Evolutionary conservation across 75 land plant species (phyloP).

Genomic region (Ceratopteris richardii): DNA sequence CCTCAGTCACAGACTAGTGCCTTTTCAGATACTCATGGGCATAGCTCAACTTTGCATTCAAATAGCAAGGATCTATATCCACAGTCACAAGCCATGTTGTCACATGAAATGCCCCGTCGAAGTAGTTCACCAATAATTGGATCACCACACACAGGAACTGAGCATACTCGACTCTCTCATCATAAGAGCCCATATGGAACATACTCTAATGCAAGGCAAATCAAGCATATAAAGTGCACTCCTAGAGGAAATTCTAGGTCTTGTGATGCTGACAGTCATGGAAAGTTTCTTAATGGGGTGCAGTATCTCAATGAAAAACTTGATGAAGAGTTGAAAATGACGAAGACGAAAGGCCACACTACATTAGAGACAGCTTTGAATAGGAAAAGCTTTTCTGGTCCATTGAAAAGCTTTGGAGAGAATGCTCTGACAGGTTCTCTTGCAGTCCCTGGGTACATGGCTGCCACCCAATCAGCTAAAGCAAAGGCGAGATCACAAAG

Average conservation of each 20-base stretch:
- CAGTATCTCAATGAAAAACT: not conserved
- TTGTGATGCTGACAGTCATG: not conserved
- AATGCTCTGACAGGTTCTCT: slow-evolving; percentile 37
- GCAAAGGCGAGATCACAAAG: slow-evolving; percentile 90
- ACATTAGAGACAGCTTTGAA: not conserved
- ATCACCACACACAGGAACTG: too few species aligned
- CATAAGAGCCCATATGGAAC: too few species aligned
- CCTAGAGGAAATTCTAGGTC: too few species aligned
- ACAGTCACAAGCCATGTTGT: not conserved
- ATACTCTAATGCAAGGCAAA: too few species aligned
- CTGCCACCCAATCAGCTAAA: slow-evolving; percentile 78
- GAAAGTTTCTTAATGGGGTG: not conserved
- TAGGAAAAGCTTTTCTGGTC: slow-evolving; percentile 33
- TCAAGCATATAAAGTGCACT: too few species aligned
- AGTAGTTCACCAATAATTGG: too few species aligned
- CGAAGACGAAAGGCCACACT: not conserved
- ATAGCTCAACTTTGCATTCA: not conserved
- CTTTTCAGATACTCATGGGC: not conserved
- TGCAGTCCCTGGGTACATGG: slow-evolving; percentile 84
- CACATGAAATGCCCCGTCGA: too few species aligned
- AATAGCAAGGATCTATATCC: not conserved
- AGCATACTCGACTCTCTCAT: too few species aligned
- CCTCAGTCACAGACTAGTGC: not conserved
- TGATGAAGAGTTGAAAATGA: not conserved
- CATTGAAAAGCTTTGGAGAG: slow-evolving; percentile 44